phyloP scores from a whole-genome alignment of 257 asterid species.

The Gentiana straminea region DNA sequence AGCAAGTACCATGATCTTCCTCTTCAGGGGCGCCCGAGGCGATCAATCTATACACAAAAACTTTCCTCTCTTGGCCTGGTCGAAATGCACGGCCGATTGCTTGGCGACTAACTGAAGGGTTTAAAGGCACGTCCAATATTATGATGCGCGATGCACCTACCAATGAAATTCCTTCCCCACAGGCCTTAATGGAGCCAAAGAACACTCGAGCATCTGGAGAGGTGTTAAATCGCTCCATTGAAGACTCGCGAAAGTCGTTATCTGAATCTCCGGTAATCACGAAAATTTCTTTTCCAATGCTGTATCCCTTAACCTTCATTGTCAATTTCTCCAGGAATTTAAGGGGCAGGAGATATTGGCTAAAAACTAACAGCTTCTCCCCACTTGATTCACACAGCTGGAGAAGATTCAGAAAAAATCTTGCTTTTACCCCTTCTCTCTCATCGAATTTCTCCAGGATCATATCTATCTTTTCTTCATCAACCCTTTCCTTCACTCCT shows the following conservation, averaged over 20 bases:
- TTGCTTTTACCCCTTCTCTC: conserved; percentile 76
- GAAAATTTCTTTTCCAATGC: conserved; percentile 70
- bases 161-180: conserved; percentile 95
- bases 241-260: conserved; percentile 53
- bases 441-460: conserved; percentile 45
- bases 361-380: conserved; percentile 74
- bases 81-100: conserved; percentile 99
- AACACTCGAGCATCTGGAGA: conserved; percentile 79
- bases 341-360: conserved; percentile 84
- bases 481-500: conserved; percentile 62
- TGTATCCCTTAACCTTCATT: conserved; percentile 54
- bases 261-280: conserved; percentile 91
- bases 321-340: conserved; percentile 76
- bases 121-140: conserved; percentile 70
- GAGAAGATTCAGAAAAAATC: conserved; percentile 76
- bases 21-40: conserved; percentile 73
- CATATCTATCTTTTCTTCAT: conserved; percentile 57
- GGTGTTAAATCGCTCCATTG: conserved; percentile 66
- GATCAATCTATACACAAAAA: conserved; percentile 59
- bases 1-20: conserved; percentile 80
- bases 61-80: conserved; percentile 90
- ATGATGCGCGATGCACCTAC: conserved; percentile 93
- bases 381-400: conserved; percentile 72
- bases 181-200: conserved; percentile 89
- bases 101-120: conserved; percentile 94